Conservation (phyloP, 192 early-diverging fungal genomes). For the Coemansia sp. region DNA sequence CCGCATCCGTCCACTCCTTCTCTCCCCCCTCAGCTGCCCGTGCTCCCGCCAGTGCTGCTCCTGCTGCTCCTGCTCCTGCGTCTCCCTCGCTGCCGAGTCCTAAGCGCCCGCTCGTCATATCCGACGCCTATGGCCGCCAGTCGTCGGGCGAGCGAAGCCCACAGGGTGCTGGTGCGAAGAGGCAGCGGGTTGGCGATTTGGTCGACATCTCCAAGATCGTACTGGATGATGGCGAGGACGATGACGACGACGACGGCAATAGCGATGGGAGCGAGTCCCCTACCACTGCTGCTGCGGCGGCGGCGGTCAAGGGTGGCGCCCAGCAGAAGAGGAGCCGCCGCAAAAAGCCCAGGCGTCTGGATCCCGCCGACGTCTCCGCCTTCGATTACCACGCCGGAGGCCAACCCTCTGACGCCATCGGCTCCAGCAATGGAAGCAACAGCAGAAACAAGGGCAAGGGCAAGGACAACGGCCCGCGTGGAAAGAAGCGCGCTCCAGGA, state of each 20-base stretch:
- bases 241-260: not conserved
- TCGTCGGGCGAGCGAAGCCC: not conserved
- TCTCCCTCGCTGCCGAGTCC: not conserved
- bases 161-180: not conserved
- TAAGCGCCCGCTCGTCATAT: constrained; percentile 21
- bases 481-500: not conserved
- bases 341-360: not conserved
- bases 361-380: constrained; percentile 13
- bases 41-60: no score
- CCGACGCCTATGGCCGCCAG: constrained; percentile 24
- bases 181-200: not conserved
- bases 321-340: constrained; percentile 3
- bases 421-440: not conserved
- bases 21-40: no score
- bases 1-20: constrained; percentile 9
- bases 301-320: not conserved
- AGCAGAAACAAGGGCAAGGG: not conserved
- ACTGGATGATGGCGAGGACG: constrained; percentile 14
- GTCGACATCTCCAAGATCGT: constrained; percentile 21
- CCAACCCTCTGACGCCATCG: constrained; percentile 18
- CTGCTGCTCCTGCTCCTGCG: no score
- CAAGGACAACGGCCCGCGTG: not conserved
- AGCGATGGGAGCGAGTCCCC: no score
- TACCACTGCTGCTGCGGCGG: not conserved
- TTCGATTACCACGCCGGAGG: constrained; percentile 19